These are phyloP conservation scores for Syzygium jambos DNA, from an alignment of 345 rosid species.

Conservation along the genomic window DNA sequence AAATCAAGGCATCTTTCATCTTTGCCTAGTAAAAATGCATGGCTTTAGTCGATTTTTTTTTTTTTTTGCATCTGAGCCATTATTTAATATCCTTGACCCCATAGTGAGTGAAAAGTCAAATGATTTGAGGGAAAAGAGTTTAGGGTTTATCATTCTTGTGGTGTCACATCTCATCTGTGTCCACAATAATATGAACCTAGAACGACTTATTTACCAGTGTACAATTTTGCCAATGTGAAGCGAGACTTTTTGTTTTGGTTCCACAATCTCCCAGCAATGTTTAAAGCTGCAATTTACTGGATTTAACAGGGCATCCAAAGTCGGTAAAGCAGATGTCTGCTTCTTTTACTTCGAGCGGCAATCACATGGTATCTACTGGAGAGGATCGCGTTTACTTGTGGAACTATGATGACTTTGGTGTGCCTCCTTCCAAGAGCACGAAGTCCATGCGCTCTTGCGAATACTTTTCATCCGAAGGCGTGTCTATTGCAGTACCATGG, in stretches of 20 bases:
- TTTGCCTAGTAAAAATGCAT: not conserved
- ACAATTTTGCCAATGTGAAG: not conserved
- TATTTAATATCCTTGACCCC: not conserved
- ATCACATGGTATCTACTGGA: slow-evolving; percentile 70
- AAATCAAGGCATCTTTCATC: not conserved
- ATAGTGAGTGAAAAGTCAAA: not conserved
- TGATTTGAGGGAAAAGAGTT: not conserved
- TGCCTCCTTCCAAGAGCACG: slow-evolving; percentile 21
- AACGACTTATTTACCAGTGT: not conserved
- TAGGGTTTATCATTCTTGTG: not conserved
- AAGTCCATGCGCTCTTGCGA: slow-evolving; percentile 56
- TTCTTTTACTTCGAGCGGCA: slow-evolving; percentile 57
- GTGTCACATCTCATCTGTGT: not conserved
- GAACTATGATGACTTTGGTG: slow-evolving; percentile 33
- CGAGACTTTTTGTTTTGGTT: not conserved
- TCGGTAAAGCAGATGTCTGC: slow-evolving; percentile 74
- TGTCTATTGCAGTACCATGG: slow-evolving; percentile 67
- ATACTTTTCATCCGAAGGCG: slow-evolving; percentile 54
- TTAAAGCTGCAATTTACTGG: not conserved
- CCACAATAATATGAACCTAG: not conserved
- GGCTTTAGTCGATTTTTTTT: not conserved
- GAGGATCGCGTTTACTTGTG: slow-evolving; percentile 75
- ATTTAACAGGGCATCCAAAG: slow-evolving; percentile 40
- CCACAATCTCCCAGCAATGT: not conserved
- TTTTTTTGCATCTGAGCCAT: not conserved